Base-by-base conservation (phyloP, 768 basidiomycete species). In the Clavaria fumosa region DNA sequence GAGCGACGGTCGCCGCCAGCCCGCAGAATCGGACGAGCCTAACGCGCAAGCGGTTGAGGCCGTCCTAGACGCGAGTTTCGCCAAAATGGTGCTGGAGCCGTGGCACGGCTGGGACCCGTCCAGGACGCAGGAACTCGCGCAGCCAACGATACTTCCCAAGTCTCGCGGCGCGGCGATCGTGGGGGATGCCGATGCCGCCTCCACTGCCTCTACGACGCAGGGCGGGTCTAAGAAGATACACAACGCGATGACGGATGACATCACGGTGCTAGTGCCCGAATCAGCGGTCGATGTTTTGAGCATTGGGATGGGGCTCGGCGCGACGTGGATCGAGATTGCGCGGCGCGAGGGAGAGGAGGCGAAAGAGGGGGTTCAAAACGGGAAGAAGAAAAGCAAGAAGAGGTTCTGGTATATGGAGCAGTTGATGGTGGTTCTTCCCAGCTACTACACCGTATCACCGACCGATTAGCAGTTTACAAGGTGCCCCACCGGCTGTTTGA, bases 371-470 rank as follows among this genome's bases (percentile, higher is more conserved):
- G 40, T 21, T 40, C 53, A 50, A 38, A 54, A 52, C 39, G 39
- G 27, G 23, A 48, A 47, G 32, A 31, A 31, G 32, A 39, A 43
- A 35, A 41, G 28, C 45, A 47, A 15, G 48, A 40, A 18, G 40
- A 51, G 7, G 40, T 71, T 60, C 40, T 78, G 77, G 76, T 78
- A 76, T 45, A 60, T 73, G 43, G 72, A 77, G 43, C 63, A 73
- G 31, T 45, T 76, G 20, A 57, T 60, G 20, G 58, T 66, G 41
- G 63, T 64, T 12, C 52, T 75, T 33, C 69, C 75, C 4, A 75
- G 74, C 46, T 78, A 61, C 39, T 60, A 42, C 26, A 41, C 35
- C 7, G n/a, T 30, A 7, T n/a, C n/a, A n/a, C n/a, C n/a, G n/a
- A n/a, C n/a, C n/a, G n/a, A n/a, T n/a, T n/a, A n/a, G n/a, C n/a